A percentile compares a stretch with the other conserved stretches of the same genome.
These are phyloP conservation scores for Arthroderma uncinatum DNA, from an alignment of 2,329 filamentous ascomycete species.

Conservation along the genomic window DNA sequence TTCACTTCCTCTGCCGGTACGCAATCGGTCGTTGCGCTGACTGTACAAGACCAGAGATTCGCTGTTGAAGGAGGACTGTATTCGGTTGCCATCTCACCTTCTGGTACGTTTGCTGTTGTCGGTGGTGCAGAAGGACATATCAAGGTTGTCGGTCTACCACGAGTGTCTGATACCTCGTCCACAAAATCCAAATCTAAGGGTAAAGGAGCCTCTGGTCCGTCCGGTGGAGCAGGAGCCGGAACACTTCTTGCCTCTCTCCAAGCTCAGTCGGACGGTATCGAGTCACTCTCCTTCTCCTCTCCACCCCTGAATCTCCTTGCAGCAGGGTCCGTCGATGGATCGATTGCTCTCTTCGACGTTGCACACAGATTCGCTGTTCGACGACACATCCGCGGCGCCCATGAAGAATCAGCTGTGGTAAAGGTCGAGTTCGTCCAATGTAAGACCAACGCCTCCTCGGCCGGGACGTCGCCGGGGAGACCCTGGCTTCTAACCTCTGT, in stretches of 20 bases:
- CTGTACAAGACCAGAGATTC: slow-evolving; percentile 75
- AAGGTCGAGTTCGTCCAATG: slow-evolving; percentile 71
- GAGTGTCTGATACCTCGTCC: slow-evolving; percentile 39
- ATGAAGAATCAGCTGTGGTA: slow-evolving; percentile 81
- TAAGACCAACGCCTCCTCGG: slow-evolving; percentile 17
- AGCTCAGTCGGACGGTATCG: slow-evolving; percentile 66
- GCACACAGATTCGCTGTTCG: slow-evolving; percentile 79
- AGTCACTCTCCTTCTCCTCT: slow-evolving; percentile 58
- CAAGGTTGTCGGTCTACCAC: slow-evolving; percentile 72
- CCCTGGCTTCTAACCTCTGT: slow-evolving; percentile 70
- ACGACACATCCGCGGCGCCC: slow-evolving; percentile 67
- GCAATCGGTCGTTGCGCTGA: slow-evolving; percentile 64
- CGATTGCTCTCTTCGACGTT: slow-evolving; percentile 76
- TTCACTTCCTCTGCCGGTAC: slow-evolving; percentile 44
- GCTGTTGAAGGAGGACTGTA: slow-evolving; percentile 83
- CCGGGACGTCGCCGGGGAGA: slow-evolving; percentile 26
- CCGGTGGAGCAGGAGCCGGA: slow-evolving; percentile 48
- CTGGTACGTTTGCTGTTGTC: slow-evolving; percentile 66
- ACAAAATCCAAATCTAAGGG: slow-evolving; percentile 43
- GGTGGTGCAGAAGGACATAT: slow-evolving; percentile 82
- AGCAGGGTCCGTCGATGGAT: slow-evolving; percentile 53
- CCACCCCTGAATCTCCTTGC: slow-evolving; percentile 51
- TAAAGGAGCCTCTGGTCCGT: slow-evolving; percentile 32
- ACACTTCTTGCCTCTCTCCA: slow-evolving; percentile 74
- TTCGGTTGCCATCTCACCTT: slow-evolving; percentile 72